A percentile compares a stretch with the other conserved stretches of the same genome.
Conservation (phyloP, 2,329 filamentous ascomycete genomes). For the Aspergillus luchuensis region DNA sequence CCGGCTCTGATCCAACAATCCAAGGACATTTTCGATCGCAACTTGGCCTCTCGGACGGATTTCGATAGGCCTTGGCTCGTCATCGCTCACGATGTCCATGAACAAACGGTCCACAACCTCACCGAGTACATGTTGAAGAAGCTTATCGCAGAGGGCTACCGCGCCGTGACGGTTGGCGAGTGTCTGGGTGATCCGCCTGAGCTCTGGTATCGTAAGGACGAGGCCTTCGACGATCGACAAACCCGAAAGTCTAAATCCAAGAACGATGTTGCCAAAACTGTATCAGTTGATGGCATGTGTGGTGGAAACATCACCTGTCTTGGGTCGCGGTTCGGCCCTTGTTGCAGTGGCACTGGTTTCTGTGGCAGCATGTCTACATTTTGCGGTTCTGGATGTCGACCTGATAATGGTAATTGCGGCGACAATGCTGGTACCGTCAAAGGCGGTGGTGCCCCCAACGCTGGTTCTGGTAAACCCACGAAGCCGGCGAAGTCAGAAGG, state of each 20-base stretch:
- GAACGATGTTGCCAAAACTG: conserved; percentile 13
- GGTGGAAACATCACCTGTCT: conserved; percentile 37
- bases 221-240: conserved; percentile 21
- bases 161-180: conserved; percentile 47
- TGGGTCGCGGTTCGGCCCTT: conserved; percentile 38
- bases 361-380: conserved; percentile 36
- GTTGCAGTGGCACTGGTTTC: conserved; percentile 32
- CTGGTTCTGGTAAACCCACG: background rate
- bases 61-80: conserved; percentile 41
- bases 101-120: conserved; percentile 47
- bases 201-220: conserved; percentile 47
- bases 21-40: conserved; percentile 44
- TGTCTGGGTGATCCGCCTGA: conserved; percentile 43
- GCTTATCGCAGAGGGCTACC: conserved; percentile 34
- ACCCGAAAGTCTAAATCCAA: conserved; percentile 18
- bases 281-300: conserved; percentile 40
- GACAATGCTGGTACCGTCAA: conserved; percentile 7
- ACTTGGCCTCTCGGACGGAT: conserved; percentile 28
- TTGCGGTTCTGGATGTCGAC: conserved; percentile 37
- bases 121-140: conserved; percentile 44
- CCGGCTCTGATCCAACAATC: conserved; percentile 41
- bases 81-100: conserved; percentile 47
- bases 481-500: conserved; percentile 19
- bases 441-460: background rate
- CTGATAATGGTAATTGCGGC: conserved; percentile 33